Conservation (phyloP, 305 asterid species). For the Fraxinus dipetala region DNA sequence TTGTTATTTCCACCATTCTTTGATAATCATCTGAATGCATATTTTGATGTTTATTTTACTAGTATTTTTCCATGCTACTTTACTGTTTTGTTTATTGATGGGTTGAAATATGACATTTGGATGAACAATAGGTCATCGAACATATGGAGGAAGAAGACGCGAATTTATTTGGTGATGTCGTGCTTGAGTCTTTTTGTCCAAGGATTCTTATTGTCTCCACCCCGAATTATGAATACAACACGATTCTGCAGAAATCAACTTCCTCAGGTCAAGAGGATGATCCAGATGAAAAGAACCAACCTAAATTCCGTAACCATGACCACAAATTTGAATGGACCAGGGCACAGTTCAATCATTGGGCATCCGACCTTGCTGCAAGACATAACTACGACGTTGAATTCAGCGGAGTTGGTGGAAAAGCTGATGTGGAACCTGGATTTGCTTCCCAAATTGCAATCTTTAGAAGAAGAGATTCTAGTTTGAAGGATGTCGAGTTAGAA, state of each 20-base stretch:
- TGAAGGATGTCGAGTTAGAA: constrained; percentile 27
- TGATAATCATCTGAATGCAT: not conserved
- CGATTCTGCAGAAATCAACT: constrained; percentile 70
- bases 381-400: constrained; percentile 64
- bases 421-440: constrained; percentile 75
- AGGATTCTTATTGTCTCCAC: constrained; percentile 77
- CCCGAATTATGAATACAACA: constrained; percentile 89
- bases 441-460: constrained; percentile 92
- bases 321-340: constrained; percentile 97
- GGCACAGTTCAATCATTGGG: constrained; percentile 75
- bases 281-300: constrained; percentile 54
- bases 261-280: constrained; percentile 61
- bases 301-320: constrained; percentile 82
- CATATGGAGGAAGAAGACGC: constrained; percentile 95
- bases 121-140: constrained; percentile 66
- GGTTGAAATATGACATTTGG: constrained; percentile 12
- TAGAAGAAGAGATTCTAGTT: constrained; percentile 41
- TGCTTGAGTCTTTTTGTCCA: constrained; percentile 64
- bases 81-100: not conserved
- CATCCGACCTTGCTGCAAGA: constrained; percentile 55
- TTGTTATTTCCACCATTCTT: not conserved
- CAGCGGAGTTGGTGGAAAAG: constrained; percentile 82
- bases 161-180: constrained; percentile 65
- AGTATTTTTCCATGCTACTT: not conserved
- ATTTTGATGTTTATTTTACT: not conserved